Base-by-base conservation (phyloP, 2,329 filamentous ascomycete species). In the Exophiala phaeomuriformis region DNA sequence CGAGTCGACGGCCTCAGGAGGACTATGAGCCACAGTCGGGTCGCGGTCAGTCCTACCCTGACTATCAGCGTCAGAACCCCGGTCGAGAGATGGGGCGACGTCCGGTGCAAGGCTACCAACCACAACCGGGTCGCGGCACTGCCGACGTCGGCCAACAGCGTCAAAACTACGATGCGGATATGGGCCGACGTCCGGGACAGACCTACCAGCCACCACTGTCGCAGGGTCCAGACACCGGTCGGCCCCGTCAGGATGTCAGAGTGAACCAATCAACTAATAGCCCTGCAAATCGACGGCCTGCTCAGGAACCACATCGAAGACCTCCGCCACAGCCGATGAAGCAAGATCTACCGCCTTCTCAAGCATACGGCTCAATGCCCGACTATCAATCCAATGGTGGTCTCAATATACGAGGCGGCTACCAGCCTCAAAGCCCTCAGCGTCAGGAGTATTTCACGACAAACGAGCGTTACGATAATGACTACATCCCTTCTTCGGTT, bases 381-480 rank as follows among this genome's bases (percentile, higher is more conserved):
- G 45, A 36, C 27, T 51, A 49, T 40, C 47, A 36, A n/a, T 39
- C 49, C 36, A 51, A 36, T 36, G 33, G 29, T 12, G 35, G n/a
- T 9, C 30, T 55, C 28, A 35, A 42, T 19, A 28, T 37, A 29
- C 42, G 31, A 29, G 42, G 30, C 6, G 47, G 48, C 36, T 31
- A 49, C 30, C 36, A 31, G 4, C 35, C 45, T 28, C 45, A 46
- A 30, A 40, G 42, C 37, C 32, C 10, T 48, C 31, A 6, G n/a
- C 53, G 39, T 8, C 46, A 55, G n/a, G 49, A 55, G 6, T 49
- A 47, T 28, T 35, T 12, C 28, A 33, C 44, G 10, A 32, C 35
- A 9, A 50, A 59, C 9, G 41, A 52, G 33, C 51, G 54, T 9
- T 59, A 59, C 35, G 32, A 31, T 5, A 52, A 49, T 37, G 57